Percentiles rank a stretch among this genome's conserved stretches.
Evolutionary conservation across 2,329 filamentous ascomycete genomes (phyloP).

Genomic region (Teratosphaeria viscida): DNA sequence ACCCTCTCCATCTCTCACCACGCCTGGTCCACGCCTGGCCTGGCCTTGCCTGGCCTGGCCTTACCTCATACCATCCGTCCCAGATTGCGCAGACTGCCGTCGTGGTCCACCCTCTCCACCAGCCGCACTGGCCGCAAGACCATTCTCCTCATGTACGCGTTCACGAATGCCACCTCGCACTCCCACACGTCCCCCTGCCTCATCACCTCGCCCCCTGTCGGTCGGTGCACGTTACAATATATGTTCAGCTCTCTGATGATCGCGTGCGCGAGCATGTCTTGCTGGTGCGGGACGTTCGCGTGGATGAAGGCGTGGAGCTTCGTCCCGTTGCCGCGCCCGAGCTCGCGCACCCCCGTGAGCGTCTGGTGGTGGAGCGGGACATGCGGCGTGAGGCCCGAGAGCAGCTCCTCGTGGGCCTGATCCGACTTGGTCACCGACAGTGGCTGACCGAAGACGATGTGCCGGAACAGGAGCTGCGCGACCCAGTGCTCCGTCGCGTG

Average conservation of each 20-base stretch:
- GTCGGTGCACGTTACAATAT: not conserved
- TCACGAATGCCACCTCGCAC: slow-evolving; percentile 27
- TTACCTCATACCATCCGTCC: not conserved
- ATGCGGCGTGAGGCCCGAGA: not conserved
- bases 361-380: not conserved
- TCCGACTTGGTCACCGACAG: not conserved
- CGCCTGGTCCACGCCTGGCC: no score
- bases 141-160: slow-evolving; percentile 25
- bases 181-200: slow-evolving; percentile 37
- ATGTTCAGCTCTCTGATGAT: slow-evolving; percentile 15
- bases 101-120: slow-evolving; percentile 16
- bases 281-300: slow-evolving; percentile 5
- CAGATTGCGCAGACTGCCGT: not conserved
- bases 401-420: not conserved
- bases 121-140: slow-evolving; percentile 29
- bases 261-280: not conserved
- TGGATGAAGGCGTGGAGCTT: slow-evolving; percentile 3
- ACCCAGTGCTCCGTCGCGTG: slow-evolving; percentile 39
- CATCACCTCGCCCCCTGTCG: not conserved
- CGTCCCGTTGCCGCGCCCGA: not conserved
- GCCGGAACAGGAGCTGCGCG: slow-evolving; percentile 45
- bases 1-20: no score
- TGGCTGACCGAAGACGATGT: slow-evolving; percentile 25
- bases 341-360: not conserved
- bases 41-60: no score